Conservation (phyloP, 306 rosid species). For the Canavalia ensiformis region DNA sequence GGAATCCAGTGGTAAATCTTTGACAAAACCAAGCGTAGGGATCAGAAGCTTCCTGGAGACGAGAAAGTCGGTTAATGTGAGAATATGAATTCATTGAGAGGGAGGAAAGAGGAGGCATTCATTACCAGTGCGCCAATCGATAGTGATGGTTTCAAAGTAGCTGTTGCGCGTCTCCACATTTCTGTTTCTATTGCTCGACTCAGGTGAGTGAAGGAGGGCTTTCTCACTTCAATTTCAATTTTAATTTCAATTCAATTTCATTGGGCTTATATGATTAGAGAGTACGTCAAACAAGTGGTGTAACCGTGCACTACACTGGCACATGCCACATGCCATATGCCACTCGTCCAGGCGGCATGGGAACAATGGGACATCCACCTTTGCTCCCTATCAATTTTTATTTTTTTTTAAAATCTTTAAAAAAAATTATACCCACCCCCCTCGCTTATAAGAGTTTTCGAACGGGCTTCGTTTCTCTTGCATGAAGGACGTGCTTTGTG, state of each 20-base stretch:
- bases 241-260: neutral
- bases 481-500: neutral
- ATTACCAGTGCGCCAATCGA: neutral
- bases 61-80: conserved; percentile 25
- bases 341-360: neutral
- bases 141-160: conserved; percentile 36
- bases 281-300: conserved; percentile 13
- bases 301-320: neutral
- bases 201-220: neutral
- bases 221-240: conserved; percentile 5
- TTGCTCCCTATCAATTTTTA: neutral
- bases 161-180: conserved; percentile 49
- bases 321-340: neutral
- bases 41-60: conserved; percentile 56
- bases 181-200: neutral
- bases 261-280: neutral
- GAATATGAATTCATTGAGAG: neutral
- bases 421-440: neutral
- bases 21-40: conserved; percentile 41
- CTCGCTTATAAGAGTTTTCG: neutral
- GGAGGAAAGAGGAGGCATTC: neutral
- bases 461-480: neutral
- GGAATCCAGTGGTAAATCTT: conserved; percentile 55
- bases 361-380: neutral
- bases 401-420: no score